Conservation (phyloP, 2,329 filamentous ascomycete genomes). For the Hymenoscyphus fructigenus region DNA sequence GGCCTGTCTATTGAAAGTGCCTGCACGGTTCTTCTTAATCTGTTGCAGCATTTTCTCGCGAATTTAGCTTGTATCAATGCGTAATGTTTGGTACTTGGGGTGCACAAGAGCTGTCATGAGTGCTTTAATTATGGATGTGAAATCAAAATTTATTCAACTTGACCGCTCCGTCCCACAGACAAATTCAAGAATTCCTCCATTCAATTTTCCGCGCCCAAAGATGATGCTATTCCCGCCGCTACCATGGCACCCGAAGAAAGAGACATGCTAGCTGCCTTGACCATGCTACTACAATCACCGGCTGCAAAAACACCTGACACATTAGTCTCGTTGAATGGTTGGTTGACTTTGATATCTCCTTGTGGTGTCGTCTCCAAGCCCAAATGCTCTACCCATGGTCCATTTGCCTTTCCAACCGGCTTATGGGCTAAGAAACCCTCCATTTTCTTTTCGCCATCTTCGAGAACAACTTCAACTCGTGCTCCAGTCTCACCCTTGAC, state of each 20-base stretch:
- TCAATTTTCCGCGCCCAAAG: conserved; percentile 9
- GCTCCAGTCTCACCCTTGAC: conserved; percentile 33
- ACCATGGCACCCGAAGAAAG: not conserved
- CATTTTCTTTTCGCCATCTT: conserved; percentile 40
- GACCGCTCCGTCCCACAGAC: too few species aligned
- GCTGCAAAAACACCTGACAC: conserved; percentile 12
- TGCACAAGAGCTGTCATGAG: too few species aligned
- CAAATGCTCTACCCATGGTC: conserved; percentile 37
- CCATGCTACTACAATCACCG: conserved; percentile 7
- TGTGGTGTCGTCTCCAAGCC: conserved; percentile 4
- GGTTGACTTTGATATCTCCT: conserved; percentile 6
- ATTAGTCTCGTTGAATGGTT: conserved; percentile 10
- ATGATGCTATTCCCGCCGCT: conserved; percentile 11
- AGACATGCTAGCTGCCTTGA: conserved; percentile 8
- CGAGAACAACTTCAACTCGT: conserved; percentile 40
- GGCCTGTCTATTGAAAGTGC: too few species aligned
- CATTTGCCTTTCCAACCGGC: conserved; percentile 39
- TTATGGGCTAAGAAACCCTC: conserved; percentile 44
- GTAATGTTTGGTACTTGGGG: too few species aligned
- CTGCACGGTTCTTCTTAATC: too few species aligned
- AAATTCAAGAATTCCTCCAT: not conserved
- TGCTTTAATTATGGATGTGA: too few species aligned
- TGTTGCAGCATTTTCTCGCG: too few species aligned
- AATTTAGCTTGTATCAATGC: too few species aligned
- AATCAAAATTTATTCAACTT: too few species aligned